Evolutionary conservation across 169 alveolate species (phyloP), one percentile per base, ranked within the genome.

Genomic region (Babesia sp.): DNA sequence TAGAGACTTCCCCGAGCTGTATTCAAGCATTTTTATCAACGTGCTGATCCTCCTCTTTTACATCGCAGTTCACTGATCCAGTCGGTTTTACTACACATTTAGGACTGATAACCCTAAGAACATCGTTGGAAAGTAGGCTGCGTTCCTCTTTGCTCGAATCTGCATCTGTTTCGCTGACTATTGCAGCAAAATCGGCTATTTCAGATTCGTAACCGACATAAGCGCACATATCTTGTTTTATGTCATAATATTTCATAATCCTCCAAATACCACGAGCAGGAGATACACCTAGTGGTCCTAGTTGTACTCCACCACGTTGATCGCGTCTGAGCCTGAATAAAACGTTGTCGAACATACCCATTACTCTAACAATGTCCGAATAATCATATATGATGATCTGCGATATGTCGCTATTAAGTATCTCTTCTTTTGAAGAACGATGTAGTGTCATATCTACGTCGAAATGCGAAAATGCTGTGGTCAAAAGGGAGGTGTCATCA

Each of bases 211-310:
- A 31, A n/a, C 67, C 67, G 3, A 57, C 67, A 33, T 57, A 57
- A n/a, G 67, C 28, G 28, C 45, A 57, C 51, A 57, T 57, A 22
- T 57, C 31, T 8, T 7, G 26, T 1, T 31, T 16, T 14, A 57
- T 20, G 50, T n/a, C 20, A n/a, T 57, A 57, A 31, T 57, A 31
- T 18, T 11, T 26, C 33, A 57, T 20, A 8, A 57, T 45, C 22
- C 28, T 48, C 42, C 60, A 48, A 0, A 63, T 63, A 28, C 63
- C 60, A 1, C 26, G 34, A 8, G 69, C 79, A 8, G 71, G 71
- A 4, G 84, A 53, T 9, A 81, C 61, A 2, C 79, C 79, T 34
- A 39, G 12, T 0, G 89, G 84, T 14, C 56, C 31, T 18, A 81
- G 24, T 28, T 54, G 64, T 26, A 33, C 50, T 22, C 31, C 14